These are phyloP conservation scores for Gaultheria prostrata DNA, from an alignment of 148 eudicot species.

Conservation along the genomic window DNA sequence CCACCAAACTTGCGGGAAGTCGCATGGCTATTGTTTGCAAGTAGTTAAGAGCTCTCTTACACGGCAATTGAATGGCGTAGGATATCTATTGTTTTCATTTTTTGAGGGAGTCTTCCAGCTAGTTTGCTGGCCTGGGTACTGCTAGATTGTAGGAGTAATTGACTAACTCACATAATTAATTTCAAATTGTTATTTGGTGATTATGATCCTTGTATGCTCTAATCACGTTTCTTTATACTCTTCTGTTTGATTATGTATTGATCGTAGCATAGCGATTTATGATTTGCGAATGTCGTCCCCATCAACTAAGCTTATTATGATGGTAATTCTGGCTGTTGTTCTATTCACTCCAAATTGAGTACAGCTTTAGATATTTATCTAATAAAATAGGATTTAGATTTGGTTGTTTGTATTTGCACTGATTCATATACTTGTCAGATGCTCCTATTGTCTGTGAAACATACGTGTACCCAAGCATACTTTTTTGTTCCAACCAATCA, in stretches of 20 bases:
- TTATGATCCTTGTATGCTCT: neutral
- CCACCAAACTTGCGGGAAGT: neutral
- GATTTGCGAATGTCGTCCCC: conserved; percentile 85
- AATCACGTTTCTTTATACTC: neutral
- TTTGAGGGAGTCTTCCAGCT: neutral
- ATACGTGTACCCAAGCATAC: neutral
- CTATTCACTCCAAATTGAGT: neutral
- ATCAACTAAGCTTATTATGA: conserved; percentile 77
- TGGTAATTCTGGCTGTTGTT: conserved; percentile 38
- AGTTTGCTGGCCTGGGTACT: neutral
- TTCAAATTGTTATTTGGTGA: neutral
- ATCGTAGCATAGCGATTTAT: conserved; percentile 87
- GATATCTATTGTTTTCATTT: neutral
- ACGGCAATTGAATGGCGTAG: neutral
- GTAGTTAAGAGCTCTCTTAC: neutral
- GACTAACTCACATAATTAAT: neutral
- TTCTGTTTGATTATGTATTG: conserved; percentile 40
- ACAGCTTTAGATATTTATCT: neutral
- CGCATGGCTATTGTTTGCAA: neutral
- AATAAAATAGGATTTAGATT: neutral
- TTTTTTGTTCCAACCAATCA: neutral
- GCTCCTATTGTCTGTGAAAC: neutral
- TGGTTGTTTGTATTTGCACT: neutral
- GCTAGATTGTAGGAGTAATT: neutral
- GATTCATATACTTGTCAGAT: neutral